Evolutionary conservation across 2,329 filamentous ascomycete genomes (phyloP), one percentile per base, ranked within the genome.

Genomic region (Paecilomyces sp.): DNA sequence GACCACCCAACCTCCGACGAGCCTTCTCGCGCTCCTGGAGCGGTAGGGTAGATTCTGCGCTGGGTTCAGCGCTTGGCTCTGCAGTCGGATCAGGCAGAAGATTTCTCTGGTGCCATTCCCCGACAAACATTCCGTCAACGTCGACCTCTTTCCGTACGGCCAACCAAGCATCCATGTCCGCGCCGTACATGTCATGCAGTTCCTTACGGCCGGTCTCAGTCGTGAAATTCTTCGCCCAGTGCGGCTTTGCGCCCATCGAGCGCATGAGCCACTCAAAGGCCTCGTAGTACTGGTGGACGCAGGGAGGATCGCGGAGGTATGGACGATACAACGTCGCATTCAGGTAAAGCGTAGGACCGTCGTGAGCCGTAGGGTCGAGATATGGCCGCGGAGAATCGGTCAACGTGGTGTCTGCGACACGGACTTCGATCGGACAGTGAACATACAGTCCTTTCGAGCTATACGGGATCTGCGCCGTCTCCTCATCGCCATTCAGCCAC

Each of bases 181-280:
- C 73, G 50, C 88, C 88, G 71, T 94, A 95, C 73, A 90, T 85
- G 1, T 74, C 72, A 60, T 84, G 81, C 52, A 96, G 81, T 61
- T 77, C 75, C 31, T 90, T 85, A 0, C 78, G 68, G 11, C 83
- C 81, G 4, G 80, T 76, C 3, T 83, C 80, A 8, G 82, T 81
- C 54, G 81, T 79, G 74, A 95, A 96, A 73, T 96, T 96, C 82
- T 96, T 96, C 7, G 92, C 92, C 90, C 92, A 96, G 75, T 96
- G 92, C 18, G 92, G 92, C 54, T 84, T 84, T 8, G 88, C 92
- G 57, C 88, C 90, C 66, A 95, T 79, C 53, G 95, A 89, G 61
- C 85, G 87, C 92, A 96, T 96, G 54, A 96, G 80, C 81, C 88
- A 93, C 74, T 96, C 92, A 65, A 96, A 96, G 1, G 88, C 92